Base-by-base conservation (phyloP, 225 moss, liverwort and hornwort genomes). In the Lunularia cruciata region DNA sequence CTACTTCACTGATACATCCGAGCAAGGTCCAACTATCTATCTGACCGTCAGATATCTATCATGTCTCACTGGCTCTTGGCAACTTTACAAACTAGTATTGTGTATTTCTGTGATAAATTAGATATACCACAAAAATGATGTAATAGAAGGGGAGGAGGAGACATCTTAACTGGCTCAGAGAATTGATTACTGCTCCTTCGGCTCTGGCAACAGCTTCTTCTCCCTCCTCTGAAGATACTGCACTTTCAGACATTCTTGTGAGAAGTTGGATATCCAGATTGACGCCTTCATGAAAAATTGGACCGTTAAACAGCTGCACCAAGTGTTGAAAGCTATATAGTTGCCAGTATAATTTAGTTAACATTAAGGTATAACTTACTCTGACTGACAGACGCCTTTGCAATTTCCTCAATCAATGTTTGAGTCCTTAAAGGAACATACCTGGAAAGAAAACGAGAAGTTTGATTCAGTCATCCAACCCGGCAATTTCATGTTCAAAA, bases 371-470 rank as follows among this genome's bases (percentile, higher is more conserved):
- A 19, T 37, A n/a, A 69, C 73, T 74, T 38, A 78, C 78, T 75
- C 48, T 58, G 79, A 32, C 53, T 23, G 26, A 71, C 84, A 42
- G 91, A 85, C 69, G 76, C 85, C 36, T 73, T 83, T 25, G 86
- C 83, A 70, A 89, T 76, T 47, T 86, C 72, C 73, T 85, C 81
- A 73, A 98, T 78, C 34, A 98, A 75, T 37, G 84, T 81, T 52
- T 82, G 68, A 36, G 83, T 93, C 76, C 83, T 85, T 55, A 98
- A 68, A 63, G 98, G 89, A 32, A 89, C 86, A 76, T 88, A 96
- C 59, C 96, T 96, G 38, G 32, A 34, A 5, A 59, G 34, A 38
- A 47, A 16, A 59, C 12, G 20, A 72, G 19, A 38, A 51, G 18
- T 60, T 56, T 13, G 13, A n/a, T 13, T 40, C 40, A 16, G 25